These are phyloP conservation scores for Paramecium bursaria DNA, from an alignment of 73 alveolate species.

Conservation along the genomic window DNA sequence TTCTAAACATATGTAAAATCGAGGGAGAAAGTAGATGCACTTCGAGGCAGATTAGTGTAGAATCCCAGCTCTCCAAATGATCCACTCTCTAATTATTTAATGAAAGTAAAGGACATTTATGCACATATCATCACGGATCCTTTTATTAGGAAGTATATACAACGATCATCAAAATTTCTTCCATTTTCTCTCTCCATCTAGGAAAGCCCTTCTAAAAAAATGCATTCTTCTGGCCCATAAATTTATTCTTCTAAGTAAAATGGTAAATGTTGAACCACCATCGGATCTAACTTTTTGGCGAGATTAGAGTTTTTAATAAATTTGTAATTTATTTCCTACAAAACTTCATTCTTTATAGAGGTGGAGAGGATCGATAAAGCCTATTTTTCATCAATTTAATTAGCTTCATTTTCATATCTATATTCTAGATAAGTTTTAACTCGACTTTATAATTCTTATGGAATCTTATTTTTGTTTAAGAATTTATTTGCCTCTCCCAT, in stretches of 20 bases:
- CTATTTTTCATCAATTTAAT: slow-evolving; percentile 42
- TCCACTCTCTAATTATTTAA: slow-evolving; percentile 23
- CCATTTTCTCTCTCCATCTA: slow-evolving; percentile 46
- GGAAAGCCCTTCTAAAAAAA: slow-evolving; percentile 26
- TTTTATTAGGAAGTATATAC: slow-evolving; percentile 9
- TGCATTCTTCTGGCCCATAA: slow-evolving; percentile 58
- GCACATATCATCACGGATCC: no score
- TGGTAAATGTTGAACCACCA: slow-evolving; percentile 5
- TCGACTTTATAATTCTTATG: slow-evolving; percentile 75
- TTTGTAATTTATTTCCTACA: slow-evolving; percentile 17
- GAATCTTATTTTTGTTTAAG: slow-evolving; percentile 75
- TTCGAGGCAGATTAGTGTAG: slow-evolving; percentile 70
- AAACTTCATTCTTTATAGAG: slow-evolving; percentile 16
- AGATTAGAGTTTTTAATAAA: background rate
- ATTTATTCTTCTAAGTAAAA: slow-evolving; percentile 34
- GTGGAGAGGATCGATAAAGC: slow-evolving; percentile 27
- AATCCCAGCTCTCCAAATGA: slow-evolving; percentile 76
- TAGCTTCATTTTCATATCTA: slow-evolving; percentile 63
- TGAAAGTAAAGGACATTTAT: no score
- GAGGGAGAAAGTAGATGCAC: slow-evolving; percentile 70
- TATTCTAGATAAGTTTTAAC: slow-evolving; percentile 78
- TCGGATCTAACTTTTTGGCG: slow-evolving; percentile 7
- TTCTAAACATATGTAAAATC: slow-evolving; percentile 71
- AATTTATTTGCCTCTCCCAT: slow-evolving; percentile 74
- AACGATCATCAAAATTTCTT: no score